Evolutionary conservation across 2,329 filamentous ascomycete genomes (phyloP).

Genomic region (Colletotrichum tropicicola): DNA sequence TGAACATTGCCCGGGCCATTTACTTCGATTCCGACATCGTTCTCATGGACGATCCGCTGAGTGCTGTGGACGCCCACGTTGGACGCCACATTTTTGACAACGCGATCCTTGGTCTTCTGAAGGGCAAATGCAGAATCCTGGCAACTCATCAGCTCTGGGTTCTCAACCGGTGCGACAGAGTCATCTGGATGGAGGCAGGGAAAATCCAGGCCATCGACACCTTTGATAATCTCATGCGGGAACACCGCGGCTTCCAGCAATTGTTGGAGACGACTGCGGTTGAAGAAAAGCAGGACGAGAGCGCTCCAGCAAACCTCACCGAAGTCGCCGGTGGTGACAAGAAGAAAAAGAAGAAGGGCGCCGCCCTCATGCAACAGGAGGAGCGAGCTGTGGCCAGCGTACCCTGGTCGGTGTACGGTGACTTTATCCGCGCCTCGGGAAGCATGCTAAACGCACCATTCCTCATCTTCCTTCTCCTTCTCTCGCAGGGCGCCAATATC

Average conservation of each 20-base stretch:
- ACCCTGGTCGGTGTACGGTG: conserved; percentile 80
- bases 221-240: conserved; percentile 85
- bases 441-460: conserved; percentile 74
- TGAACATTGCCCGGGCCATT: conserved; percentile 89
- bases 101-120: conserved; percentile 88
- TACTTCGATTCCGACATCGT: conserved; percentile 76
- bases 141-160: conserved; percentile 97
- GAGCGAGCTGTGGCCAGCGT: conserved; percentile 80
- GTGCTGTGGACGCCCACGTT: conserved; percentile 75
- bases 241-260: conserved; percentile 80
- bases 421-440: conserved; percentile 81
- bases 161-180: conserved; percentile 86
- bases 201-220: conserved; percentile 87
- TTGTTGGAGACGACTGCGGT: conserved; percentile 88
- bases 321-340: conserved; percentile 53
- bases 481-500: conserved; percentile 87
- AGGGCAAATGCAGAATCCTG: conserved; percentile 88
- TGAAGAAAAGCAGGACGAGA: conserved; percentile 69
- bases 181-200: conserved; percentile 92
- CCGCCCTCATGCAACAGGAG: conserved; percentile 75
- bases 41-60: conserved; percentile 75
- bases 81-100: conserved; percentile 88
- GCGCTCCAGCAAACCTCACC: conserved; percentile 47
- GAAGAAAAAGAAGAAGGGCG: conserved; percentile 66
- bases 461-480: conserved; percentile 67